These are phyloP conservation scores for Pseudogymnoascus verrucosus DNA, from an alignment of 2,329 filamentous ascomycete genomes.

Conservation along the genomic window DNA sequence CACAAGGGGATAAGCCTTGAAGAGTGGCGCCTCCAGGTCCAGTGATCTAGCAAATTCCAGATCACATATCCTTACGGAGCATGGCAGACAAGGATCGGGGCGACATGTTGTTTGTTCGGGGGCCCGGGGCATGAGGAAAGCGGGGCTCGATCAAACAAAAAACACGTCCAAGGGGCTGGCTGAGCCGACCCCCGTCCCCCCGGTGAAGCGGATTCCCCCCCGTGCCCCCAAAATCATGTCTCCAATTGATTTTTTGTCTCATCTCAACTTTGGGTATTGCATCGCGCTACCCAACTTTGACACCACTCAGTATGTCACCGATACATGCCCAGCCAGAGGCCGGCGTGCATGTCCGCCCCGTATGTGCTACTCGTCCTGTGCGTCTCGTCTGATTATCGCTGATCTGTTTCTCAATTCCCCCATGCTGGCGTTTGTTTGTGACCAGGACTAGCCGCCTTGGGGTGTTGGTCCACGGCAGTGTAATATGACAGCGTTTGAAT, in stretches of 20 bases:
- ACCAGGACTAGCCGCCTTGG: not conserved
- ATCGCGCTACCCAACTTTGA: conserved; percentile 6
- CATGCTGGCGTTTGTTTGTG: not conserved
- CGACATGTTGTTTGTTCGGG: not conserved
- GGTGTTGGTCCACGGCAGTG: not conserved
- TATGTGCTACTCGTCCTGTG: not conserved
- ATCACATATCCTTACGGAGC: conserved; percentile 7
- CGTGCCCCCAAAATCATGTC: not conserved
- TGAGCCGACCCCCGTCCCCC: not conserved
- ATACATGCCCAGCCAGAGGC: not conserved
- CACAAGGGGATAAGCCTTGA: not conserved
- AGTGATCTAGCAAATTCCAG: not conserved
- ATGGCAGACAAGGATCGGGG: not conserved
- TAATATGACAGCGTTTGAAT: not conserved
- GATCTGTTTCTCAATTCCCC: not conserved
- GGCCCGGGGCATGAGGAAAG: not conserved
- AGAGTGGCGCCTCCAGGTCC: conserved; percentile 5
- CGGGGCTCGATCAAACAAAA: not conserved
- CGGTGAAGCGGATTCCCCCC: not conserved
- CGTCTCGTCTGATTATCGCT: not conserved
- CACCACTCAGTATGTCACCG: not conserved
- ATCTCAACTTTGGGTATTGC: conserved; percentile 4
- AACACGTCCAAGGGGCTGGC: not conserved
- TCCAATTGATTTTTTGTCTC: conserved; percentile 1
- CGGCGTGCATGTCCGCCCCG: not conserved